These are phyloP conservation scores for Corynascus novoguineensis DNA, from an alignment of 495 filamentous ascomycete genomes.

Conservation along the genomic window DNA sequence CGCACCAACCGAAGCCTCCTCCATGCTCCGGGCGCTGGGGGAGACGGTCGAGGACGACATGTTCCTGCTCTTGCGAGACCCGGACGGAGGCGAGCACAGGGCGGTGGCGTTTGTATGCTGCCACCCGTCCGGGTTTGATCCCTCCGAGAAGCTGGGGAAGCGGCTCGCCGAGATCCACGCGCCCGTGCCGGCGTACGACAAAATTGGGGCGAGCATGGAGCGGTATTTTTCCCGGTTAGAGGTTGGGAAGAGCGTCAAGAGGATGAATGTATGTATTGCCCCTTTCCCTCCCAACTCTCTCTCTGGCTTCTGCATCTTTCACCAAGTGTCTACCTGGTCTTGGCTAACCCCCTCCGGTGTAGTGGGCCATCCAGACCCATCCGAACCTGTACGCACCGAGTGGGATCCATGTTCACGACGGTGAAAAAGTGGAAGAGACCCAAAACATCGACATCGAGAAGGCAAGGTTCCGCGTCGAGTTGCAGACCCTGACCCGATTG, in stretches of 20 bases:
- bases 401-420: conserved; percentile 46
- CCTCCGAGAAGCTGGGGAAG: conserved; percentile 56
- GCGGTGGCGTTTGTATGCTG: conserved; percentile 64
- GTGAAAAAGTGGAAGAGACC: conserved; percentile 39
- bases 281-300: background rate
- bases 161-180: conserved; percentile 61
- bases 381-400: conserved; percentile 50
- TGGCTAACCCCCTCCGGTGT: background rate
- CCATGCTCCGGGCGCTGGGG: conserved; percentile 47
- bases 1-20: conserved; percentile 22
- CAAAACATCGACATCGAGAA: conserved; percentile 47
- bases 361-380: conserved; percentile 62
- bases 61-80: conserved; percentile 59
- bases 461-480: conserved; percentile 60
- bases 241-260: conserved; percentile 49
- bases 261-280: conserved; percentile 45
- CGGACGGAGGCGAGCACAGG: conserved; percentile 42
- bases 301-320: background rate
- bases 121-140: conserved; percentile 69
- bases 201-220: conserved; percentile 72
- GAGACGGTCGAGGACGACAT: conserved; percentile 69
- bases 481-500: conserved; percentile 71
- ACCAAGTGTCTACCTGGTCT: too few species aligned
- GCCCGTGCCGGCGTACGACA: conserved; percentile 67
- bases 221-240: conserved; percentile 59